Evolutionary conservation across 108 stramenopile species (phyloP), one percentile per base, ranked within the genome.

Genomic region (Parmales sp.): DNA sequence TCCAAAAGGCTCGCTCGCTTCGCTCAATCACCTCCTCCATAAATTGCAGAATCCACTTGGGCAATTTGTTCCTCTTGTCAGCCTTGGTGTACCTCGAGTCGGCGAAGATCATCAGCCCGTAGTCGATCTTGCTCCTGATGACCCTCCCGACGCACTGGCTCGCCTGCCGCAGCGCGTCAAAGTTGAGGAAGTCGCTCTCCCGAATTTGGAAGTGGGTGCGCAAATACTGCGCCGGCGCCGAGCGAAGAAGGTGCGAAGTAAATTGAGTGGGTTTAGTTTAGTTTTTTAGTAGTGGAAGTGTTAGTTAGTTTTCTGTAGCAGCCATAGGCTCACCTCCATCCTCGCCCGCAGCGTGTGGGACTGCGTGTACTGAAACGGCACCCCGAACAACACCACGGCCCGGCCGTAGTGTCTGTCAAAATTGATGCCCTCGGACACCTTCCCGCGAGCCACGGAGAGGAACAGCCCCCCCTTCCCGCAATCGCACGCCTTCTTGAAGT

Each of bases 361-460:
- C 29, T 93, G 71, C 0, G 98, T 99, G 78, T 99, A 99, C 80
- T 99, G 96, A 78, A 95, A 99, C 11, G 98, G 98, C 22, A 99
- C 93, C 9, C 98, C 98, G 72, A 99, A 92, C 86, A 98, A 88
- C 37, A 99, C 82, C 51, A 99, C 98, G 34, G 89, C 90, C 22
- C 98, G 80, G 18, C 98, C 98, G 72, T 98, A 98, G 51, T 99
- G 98, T 25, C 96, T 82, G 74, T 99, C 98, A 76, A 99, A 99
- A 77, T 99, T 97, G 75, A 99, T 99, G 28, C 98, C 98, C 69
- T 99, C 98, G 6, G 98, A 96, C 11, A 98, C 95, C 86, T 98
- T 96, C 71, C 98, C 98, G 60, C 98, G 76, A 13, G 98, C 98
- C 46, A 99, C 94, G 1, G 97, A 98, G 38, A 99, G 73, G 76